Conservation (phyloP, 106 monocot species). For the Dendrobium chrysotoxum region DNA sequence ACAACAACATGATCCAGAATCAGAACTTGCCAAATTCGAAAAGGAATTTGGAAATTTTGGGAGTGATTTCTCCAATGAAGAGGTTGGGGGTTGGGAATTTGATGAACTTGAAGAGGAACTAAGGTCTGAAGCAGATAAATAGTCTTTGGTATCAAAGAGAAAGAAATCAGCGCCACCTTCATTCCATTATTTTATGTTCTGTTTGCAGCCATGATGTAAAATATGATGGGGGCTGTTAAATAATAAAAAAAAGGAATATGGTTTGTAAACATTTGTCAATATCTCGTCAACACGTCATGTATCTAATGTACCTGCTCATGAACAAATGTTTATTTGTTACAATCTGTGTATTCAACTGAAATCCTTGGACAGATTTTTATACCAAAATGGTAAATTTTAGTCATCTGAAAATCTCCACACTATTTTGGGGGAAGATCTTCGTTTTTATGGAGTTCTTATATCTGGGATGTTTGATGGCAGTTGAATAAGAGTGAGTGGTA, state of each 20-base stretch:
- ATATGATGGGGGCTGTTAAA: neutral
- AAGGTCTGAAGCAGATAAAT: conserved; percentile 26
- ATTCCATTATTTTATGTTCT: too few species aligned
- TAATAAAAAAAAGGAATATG: neutral
- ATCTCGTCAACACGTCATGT: neutral
- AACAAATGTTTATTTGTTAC: neutral
- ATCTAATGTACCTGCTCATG: neutral
- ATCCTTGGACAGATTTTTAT: neutral
- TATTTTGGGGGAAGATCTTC: too few species aligned
- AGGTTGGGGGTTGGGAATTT: conserved; percentile 91
- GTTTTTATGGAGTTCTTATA: too few species aligned
- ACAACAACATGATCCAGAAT: conserved; percentile 36
- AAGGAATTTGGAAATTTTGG: conserved; percentile 54
- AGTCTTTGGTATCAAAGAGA: neutral
- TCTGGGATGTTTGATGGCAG: too few species aligned
- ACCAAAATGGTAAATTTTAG: neutral
- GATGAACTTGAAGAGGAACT: conserved; percentile 87
- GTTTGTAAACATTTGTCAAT: neutral
- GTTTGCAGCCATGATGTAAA: too few species aligned
- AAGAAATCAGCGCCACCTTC: neutral
- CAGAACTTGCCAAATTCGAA: conserved; percentile 70
- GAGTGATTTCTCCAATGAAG: conserved; percentile 43
- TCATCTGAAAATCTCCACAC: too few species aligned
- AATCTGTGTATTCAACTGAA: neutral
- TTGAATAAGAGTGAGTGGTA: too few species aligned